These are phyloP conservation scores for Scleroderma citrinum DNA, from an alignment of 768 basidiomycete genomes.

Conservation along the genomic window DNA sequence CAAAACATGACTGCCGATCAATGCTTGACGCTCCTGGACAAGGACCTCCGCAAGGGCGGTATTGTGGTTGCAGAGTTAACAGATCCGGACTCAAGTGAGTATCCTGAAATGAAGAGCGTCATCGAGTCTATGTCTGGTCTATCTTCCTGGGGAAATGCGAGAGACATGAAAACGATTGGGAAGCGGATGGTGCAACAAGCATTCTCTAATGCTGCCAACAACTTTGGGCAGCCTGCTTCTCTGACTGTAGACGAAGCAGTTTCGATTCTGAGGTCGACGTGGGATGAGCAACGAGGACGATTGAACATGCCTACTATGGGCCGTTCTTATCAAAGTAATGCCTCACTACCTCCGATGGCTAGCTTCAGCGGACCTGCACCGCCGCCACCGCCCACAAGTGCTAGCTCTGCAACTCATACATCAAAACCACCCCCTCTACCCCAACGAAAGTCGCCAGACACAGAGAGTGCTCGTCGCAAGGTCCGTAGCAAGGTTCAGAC, in stretches of 20 bases:
- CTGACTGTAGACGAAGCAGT: conserved; percentile 28
- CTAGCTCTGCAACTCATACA: conserved; percentile 13
- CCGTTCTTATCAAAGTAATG: neutral
- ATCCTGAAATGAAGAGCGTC: conserved; percentile 32
- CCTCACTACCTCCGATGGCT: conserved; percentile 12
- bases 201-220: conserved; percentile 21
- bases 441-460: conserved; percentile 11
- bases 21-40: conserved; percentile 45
- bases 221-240: conserved; percentile 11
- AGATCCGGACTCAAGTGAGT: conserved; percentile 23
- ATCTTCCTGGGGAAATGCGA: conserved; percentile 63
- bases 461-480: conserved; percentile 43
- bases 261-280: conserved; percentile 17
- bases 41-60: conserved; percentile 40
- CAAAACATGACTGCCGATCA: conserved; percentile 41
- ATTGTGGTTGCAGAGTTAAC: conserved; percentile 35
- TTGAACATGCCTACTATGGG: conserved; percentile 17
- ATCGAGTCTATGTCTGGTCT: conserved; percentile 39
- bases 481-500: conserved; percentile 17
- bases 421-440: conserved; percentile 19
- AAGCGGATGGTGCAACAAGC: conserved; percentile 42
- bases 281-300: conserved; percentile 20
- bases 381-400: conserved; percentile 15
- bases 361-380: conserved; percentile 16
- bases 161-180: conserved; percentile 52